Percentiles rank a stretch among this genome's conserved stretches.
Conservation (phyloP, 2,329 filamentous ascomycete genomes). For the Coniochaeta sp. region DNA sequence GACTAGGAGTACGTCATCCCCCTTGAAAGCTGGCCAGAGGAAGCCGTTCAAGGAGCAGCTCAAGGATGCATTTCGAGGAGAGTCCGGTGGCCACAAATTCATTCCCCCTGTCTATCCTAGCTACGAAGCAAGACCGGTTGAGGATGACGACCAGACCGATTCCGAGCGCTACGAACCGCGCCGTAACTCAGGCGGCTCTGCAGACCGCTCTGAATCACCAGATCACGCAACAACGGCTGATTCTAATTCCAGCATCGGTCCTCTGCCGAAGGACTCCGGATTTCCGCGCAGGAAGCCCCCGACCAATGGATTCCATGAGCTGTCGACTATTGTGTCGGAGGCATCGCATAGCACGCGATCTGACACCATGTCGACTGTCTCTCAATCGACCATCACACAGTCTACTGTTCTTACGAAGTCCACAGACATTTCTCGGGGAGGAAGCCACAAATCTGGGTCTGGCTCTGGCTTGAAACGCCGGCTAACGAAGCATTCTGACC, state of each 20-base stretch:
- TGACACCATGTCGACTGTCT: constrained; percentile 42
- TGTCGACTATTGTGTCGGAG: constrained; percentile 52
- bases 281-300: constrained; percentile 25
- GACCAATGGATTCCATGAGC: constrained; percentile 46
- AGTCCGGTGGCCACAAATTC: constrained; percentile 42
- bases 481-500: constrained; percentile 84
- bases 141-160: constrained; percentile 16
- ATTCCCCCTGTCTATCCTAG: constrained; percentile 39
- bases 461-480: constrained; percentile 55
- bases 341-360: constrained; percentile 39
- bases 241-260: constrained; percentile 16
- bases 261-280: constrained; percentile 12
- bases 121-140: constrained; percentile 20
- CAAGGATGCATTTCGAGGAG: constrained; percentile 56
- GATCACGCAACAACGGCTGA: constrained; percentile 24
- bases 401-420: constrained; percentile 42
- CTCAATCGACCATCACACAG: constrained; percentile 46
- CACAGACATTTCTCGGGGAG: constrained; percentile 36
- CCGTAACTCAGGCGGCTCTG: constrained; percentile 24
- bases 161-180: constrained; percentile 15
- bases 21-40: constrained; percentile 38
- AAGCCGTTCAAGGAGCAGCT: constrained; percentile 50
- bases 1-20: constrained; percentile 41
- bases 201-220: constrained; percentile 23
- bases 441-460: constrained; percentile 39